Base-by-base conservation (phyloP, 306 rosid species). In the Neltuma alba region DNA sequence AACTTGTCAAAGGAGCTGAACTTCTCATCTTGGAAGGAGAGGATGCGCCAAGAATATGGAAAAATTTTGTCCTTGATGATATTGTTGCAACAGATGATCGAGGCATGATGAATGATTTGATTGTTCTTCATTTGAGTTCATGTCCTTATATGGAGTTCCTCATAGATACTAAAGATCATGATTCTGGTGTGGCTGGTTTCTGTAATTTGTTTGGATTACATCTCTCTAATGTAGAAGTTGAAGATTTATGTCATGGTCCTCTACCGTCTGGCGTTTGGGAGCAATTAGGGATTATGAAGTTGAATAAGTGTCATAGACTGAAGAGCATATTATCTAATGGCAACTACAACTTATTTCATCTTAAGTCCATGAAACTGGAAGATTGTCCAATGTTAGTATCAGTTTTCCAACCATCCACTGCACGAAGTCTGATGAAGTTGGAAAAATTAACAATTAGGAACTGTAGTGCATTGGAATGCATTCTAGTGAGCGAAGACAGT, bases 11-110 rank as follows among this genome's bases (percentile, higher is more conserved):
- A 57, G 10, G 12, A 37, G 79, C 86, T 42, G 79, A 74, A 28
- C 38, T 62, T 33, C 64, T 82, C 25, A 5, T 2, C 21, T 13
- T 38, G 1, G 5, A 63, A 40, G 44, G 13, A 48, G 74, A 36
- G 62, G 9, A 67, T 37, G 38, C 38, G 0, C 2, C 37, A n/a
- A 58, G 47, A 62, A 73, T 61, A 30, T 64, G 60, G 6, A 76
- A 70, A 50, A 76, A 60, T 76, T 27, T 81, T 5, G 37, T 81
- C 27, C 86, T 74, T n/a, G n/a, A n/a, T 9, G 85, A 38, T 45
- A 63, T 77, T 42, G 60, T 71, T 77, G 21, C 65, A 36, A 21
- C 41, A 23, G 67, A 36, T 36, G 74, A 36, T 13, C 62, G 34
- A 62, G 64, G 63, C 9, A 2, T 2, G 13, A 63, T 52, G 79